A percentile compares a stretch with the other conserved stretches of the same genome.
Evolutionary conservation across 345 rosid genomes (phyloP).

Genomic region (Carallia pectinifolia): DNA sequence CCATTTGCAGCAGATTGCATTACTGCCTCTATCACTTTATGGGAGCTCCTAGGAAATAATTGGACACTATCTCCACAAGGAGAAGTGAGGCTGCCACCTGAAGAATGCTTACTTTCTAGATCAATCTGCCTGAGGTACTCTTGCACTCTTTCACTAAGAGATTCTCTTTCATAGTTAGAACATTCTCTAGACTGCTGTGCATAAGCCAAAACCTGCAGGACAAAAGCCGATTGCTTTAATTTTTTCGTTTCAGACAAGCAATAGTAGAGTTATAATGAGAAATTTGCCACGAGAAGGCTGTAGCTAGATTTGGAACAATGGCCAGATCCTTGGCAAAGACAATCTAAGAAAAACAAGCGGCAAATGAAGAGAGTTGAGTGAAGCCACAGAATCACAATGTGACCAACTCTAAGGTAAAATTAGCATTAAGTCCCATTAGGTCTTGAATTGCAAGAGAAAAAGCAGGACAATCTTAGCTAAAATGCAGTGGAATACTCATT

Average conservation of each 20-base stretch:
- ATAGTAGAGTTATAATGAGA: neutral
- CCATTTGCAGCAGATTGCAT: slow-evolving; percentile 77
- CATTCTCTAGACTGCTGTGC: slow-evolving; percentile 86
- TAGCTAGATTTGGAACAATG: neutral
- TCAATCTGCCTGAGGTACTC: slow-evolving; percentile 65
- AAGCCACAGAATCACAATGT: neutral
- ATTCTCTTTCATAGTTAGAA: slow-evolving; percentile 69
- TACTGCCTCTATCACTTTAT: slow-evolving; percentile 69
- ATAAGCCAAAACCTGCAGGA: slow-evolving; percentile 61
- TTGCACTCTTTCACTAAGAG: slow-evolving; percentile 74
- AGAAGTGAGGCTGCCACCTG: slow-evolving; percentile 29
- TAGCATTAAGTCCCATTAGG: neutral
- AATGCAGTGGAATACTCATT: no score
- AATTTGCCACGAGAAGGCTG: slow-evolving; percentile 1
- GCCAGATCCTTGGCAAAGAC: no score
- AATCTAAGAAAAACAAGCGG: no score
- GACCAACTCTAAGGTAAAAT: neutral
- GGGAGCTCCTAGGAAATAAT: slow-evolving; percentile 50
- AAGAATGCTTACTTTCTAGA: slow-evolving; percentile 43
- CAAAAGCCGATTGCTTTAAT: neutral
- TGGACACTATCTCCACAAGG: slow-evolving; percentile 42
- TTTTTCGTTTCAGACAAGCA: neutral
- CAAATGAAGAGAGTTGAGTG: no score
- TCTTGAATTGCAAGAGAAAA: no score
- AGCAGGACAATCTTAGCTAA: no score